Base-by-base conservation (phyloP, 75 land plant genomes). In the Pinus taeda region DNA sequence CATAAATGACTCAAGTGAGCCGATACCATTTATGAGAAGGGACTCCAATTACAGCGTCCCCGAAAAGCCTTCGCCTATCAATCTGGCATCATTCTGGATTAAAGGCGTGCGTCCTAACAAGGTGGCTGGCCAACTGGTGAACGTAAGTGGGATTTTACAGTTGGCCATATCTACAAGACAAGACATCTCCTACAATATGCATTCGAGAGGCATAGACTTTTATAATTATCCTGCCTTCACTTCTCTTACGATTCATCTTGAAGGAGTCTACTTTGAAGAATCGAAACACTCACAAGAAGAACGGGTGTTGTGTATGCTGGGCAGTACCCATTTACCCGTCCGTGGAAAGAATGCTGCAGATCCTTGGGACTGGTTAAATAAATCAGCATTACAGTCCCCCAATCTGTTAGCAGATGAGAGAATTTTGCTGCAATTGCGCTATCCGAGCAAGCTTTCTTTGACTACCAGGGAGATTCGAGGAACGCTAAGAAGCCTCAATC, bases 221-320 rank as follows among this genome's bases (percentile, higher is more conserved):
- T 71, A 62, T 33, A 70, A 83, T 18, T 80, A 57, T 69, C 86
- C 87, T 24, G 87, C 85, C 11, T 74, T 62, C 61, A 78, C 89
- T 24, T 57, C 69, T 2, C 71, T 92, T 59, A 36, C 60, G 0
- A 75, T 90, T 61, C 17, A 36, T 12, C 76, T 92, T 33, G 80
- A 90, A 79, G 90, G 95, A 21, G 58, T 92, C 36, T 91, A 91
- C 56, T 60, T 77, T 11, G 90, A 60, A 15, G 88, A 60, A 60
- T 60, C 7, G 21, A 60, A 60, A 21, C 4, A 21, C 8, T 66
- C 85, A 59, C 79, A 71, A 45, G 93, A 88, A 57, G 93, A 88
- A 60, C 65, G 75, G 56, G 65, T 90, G 13, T 13, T 92, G 60
- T 92, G 95, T 69, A 65, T 92, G 87, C 57, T 92, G 80, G 93